A percentile compares a stretch with the other conserved stretches of the same genome.
Evolutionary conservation across 129 eudicot species (phyloP).

Genomic region (Arctium lappa): DNA sequence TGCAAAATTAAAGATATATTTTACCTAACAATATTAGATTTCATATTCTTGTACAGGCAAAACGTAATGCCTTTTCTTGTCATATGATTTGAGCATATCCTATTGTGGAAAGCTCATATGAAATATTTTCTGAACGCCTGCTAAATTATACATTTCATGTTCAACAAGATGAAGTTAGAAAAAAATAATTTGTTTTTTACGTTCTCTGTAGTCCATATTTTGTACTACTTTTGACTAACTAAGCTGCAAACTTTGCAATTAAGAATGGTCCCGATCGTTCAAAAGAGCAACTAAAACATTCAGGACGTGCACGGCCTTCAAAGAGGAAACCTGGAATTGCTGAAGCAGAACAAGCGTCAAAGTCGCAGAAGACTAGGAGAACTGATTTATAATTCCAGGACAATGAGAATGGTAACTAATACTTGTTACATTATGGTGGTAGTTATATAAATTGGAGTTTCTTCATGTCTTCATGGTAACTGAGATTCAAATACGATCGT

Average conservation of each 20-base stretch:
- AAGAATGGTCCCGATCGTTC: slow-evolving; percentile 15
- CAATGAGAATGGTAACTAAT: slow-evolving; percentile 10
- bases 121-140: background rate
- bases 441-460: background rate
- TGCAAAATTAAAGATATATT: background rate
- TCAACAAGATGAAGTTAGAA: no score
- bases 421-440: background rate
- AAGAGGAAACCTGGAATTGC: slow-evolving; percentile 17
- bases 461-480: background rate
- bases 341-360: slow-evolving; percentile 23
- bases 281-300: slow-evolving; percentile 18
- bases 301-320: slow-evolving; percentile 21
- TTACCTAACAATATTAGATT: background rate
- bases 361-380: slow-evolving; percentile 27
- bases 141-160: background rate
- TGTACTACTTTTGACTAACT: slow-evolving; percentile 8
- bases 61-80: background rate
- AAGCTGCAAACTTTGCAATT: background rate
- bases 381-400: slow-evolving; percentile 15
- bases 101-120: background rate
- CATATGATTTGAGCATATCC: background rate
- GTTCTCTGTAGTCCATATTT: background rate
- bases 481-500: no score
- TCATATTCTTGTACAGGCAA: background rate
- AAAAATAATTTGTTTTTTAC: background rate